These are phyloP conservation scores for Hypoxylon sp. DNA, from an alignment of 2,329 filamentous ascomycete species.

Conservation along the genomic window DNA sequence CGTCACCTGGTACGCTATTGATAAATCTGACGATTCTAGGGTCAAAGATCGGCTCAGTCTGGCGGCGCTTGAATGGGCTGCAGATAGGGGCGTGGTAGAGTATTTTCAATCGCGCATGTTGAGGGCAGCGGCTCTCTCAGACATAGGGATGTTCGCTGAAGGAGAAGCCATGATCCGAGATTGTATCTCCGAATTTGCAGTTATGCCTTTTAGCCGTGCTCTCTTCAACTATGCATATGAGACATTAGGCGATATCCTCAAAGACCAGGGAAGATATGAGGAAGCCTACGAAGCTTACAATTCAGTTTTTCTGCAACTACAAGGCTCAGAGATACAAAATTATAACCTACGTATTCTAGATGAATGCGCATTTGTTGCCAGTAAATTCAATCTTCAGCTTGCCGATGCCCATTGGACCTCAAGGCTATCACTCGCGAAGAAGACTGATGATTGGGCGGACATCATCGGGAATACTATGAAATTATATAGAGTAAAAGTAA, in stretches of 20 bases:
- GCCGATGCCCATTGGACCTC: constrained; percentile 18
- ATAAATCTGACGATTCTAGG: neutral
- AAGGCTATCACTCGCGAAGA: constrained; percentile 1
- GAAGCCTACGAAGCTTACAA: constrained; percentile 29
- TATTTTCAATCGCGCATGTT: neutral
- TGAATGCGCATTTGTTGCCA: neutral
- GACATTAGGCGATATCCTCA: constrained; percentile 4
- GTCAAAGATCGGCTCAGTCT: constrained; percentile 10
- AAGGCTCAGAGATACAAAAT: neutral
- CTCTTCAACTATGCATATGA: neutral
- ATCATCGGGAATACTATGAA: neutral
- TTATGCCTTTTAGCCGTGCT: no score
- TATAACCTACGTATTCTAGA: neutral
- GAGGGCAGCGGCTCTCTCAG: neutral
- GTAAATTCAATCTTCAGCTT: constrained; percentile 17
- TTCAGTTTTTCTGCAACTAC: neutral
- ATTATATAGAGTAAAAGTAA: neutral
- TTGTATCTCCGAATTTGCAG: neutral
- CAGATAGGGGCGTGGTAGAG: neutral
- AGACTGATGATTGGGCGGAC: neutral
- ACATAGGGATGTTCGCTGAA: neutral
- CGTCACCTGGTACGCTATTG: neutral
- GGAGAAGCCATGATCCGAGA: constrained; percentile 9
- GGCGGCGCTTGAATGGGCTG: constrained; percentile 7
- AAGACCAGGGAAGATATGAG: constrained; percentile 1